These are phyloP conservation scores for Diatrype stigma DNA, from an alignment of 2,329 filamentous ascomycete species.

Conservation along the genomic window DNA sequence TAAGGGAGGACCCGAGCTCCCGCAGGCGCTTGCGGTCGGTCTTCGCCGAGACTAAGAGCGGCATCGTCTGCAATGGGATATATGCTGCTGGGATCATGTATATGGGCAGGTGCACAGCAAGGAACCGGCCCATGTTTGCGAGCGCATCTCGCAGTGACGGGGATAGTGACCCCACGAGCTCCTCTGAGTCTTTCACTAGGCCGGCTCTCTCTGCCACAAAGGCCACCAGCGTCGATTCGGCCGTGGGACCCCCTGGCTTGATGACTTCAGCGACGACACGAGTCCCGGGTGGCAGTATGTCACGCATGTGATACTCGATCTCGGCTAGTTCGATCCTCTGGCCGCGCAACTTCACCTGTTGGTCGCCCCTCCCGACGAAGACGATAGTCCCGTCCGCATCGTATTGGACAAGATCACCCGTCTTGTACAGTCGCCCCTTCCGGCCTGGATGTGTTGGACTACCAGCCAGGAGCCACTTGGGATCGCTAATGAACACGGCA, in stretches of 20 bases:
- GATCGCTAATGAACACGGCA: constrained; percentile 53
- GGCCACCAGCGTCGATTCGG: constrained; percentile 42
- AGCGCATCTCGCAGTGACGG: constrained; percentile 24
- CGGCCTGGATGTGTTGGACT: constrained; percentile 31
- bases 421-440: constrained; percentile 50
- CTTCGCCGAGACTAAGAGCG: constrained; percentile 45
- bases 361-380: constrained; percentile 61
- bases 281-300: constrained; percentile 38
- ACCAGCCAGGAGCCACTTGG: constrained; percentile 45
- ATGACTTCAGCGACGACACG: constrained; percentile 46
- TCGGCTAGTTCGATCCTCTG: constrained; percentile 59
- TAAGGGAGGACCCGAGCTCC: constrained; percentile 38
- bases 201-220: constrained; percentile 33
- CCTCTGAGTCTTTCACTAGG: constrained; percentile 17
- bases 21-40: constrained; percentile 45
- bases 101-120: constrained; percentile 31
- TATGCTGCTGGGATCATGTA: constrained; percentile 48
- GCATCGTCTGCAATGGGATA: constrained; percentile 42
- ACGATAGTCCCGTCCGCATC: constrained; percentile 48
- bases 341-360: constrained; percentile 65
- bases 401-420: constrained; percentile 55
- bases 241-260: constrained; percentile 35
- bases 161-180: constrained; percentile 22
- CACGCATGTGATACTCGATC: constrained; percentile 45
- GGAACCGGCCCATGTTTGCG: constrained; percentile 16